Conservation (phyloP, 306 rosid genomes). For the Mucuna pruriens region DNA sequence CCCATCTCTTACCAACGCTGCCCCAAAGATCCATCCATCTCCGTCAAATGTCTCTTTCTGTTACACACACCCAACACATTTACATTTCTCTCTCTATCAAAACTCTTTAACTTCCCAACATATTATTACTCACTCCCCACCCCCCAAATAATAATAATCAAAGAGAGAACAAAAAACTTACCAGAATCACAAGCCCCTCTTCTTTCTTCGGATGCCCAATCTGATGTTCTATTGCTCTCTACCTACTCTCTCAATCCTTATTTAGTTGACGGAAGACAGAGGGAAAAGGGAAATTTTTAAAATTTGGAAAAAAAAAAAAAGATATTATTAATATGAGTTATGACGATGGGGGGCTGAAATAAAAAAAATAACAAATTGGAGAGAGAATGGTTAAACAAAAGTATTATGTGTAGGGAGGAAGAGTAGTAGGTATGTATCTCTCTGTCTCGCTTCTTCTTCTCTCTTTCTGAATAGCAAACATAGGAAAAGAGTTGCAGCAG, state of each 20-base stretch:
- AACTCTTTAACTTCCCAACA: conserved; percentile 32
- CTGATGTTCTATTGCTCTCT: conserved; percentile 10
- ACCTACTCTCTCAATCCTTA: conserved; percentile 26
- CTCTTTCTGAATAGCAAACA: background rate
- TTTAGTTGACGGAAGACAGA: conserved; percentile 54
- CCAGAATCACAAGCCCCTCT: conserved; percentile 47
- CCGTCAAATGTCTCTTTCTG: conserved; percentile 43
- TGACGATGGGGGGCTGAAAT: conserved; percentile 21
- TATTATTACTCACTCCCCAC: background rate
- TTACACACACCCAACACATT: conserved; percentile 47
- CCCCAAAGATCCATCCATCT: conserved; percentile 55
- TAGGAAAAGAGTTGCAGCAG: background rate
- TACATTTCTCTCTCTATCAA: conserved; percentile 8
- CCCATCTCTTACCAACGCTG: conserved; percentile 50
- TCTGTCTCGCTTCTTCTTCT: too few species aligned
- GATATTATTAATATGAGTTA: conserved; percentile 1
- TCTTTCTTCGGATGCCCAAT: conserved; percentile 5
- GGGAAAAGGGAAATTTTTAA: conserved; percentile 37
- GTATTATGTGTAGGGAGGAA: background rate
- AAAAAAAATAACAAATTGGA: conserved; percentile 24
- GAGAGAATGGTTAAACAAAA: conserved; percentile 20
- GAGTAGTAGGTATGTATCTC: too few species aligned
- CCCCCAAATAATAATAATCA: background rate
- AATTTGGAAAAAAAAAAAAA: conserved; percentile 33
- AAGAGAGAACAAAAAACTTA: conserved; percentile 9